Evolutionary conservation across 2,329 filamentous ascomycete genomes (phyloP), one percentile per base, ranked within the genome.

Genomic region (Diaporthe ilicicola): DNA sequence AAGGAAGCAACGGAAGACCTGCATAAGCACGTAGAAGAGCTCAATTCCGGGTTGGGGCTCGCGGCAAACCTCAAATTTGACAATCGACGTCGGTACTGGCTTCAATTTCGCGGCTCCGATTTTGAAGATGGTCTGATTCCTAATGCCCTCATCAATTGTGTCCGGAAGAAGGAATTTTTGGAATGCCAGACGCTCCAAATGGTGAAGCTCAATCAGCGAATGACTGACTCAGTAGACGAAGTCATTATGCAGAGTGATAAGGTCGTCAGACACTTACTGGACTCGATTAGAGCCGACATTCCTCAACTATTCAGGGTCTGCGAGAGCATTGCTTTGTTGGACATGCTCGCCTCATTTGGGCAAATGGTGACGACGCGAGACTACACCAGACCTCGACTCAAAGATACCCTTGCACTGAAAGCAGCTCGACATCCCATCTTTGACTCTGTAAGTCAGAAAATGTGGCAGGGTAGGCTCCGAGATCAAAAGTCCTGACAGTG

Each of bases 121-220:
- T 85, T 94, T 15, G 89, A 92, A 34, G 84, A 88, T 17, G 83
- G 84, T 4, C 73, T 78, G 0, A 78, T 95, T 1, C 93, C 93
- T 0, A 85, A 90, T 1, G 78, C 92, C 1, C 92, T 98, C 73
- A 92, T 97, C 79, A 98, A 98, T 74, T 84, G 88, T 0, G 89
- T 91, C 74, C 86, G 87, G 53, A 94, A 91, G 76, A 94, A 92
- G 76, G 90, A 90, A n/a, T 87, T 86, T 69, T 87, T 97, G 39
- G 94, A 98, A 79, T 98, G 94, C 75, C 94, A 97, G 76, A 98
- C 96, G 0, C 79, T 98, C 12, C 88, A 92, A 68, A 85, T 99
- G 13, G 87, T 97, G 73, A 96, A 98, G 78, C 84, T 94, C 48
- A 98, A 92, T 75, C 85, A 90, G 70, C 89, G 92, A 77, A 93